Conservation (phyloP, 352 stramenopile species). For the Globisporangium spiculum region DNA sequence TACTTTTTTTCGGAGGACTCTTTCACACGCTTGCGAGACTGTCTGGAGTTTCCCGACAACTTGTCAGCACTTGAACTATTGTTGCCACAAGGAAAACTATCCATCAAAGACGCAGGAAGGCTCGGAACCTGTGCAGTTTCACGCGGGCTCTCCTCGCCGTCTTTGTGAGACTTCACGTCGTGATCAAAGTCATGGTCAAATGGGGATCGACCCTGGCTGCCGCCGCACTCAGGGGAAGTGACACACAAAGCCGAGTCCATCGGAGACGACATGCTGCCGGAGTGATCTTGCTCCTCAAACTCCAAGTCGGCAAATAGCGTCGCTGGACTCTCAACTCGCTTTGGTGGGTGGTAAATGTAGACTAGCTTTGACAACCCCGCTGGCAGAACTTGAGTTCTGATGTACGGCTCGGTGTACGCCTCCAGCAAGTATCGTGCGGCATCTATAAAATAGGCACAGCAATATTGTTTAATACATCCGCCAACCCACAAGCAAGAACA, state of each 20-base stretch:
- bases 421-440: conserved; percentile 72
- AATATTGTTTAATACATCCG: conserved; percentile 66
- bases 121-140: conserved; percentile 42
- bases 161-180: conserved; percentile 51
- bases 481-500: conserved; percentile 28
- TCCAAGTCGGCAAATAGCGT: conserved; percentile 36
- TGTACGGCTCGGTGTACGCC: conserved; percentile 77
- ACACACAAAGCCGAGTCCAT: conserved; percentile 70
- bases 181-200: conserved; percentile 78
- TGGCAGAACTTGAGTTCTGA: conserved; percentile 71
- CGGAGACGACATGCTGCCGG: conserved; percentile 38
- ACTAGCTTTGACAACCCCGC: conserved; percentile 72
- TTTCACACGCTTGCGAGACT: conserved; percentile 45
- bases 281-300: conserved; percentile 43
- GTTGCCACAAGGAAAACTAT: conserved; percentile 59
- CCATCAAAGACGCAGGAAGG: conserved; percentile 35
- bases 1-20: conserved; percentile 41
- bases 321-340: conserved; percentile 50
- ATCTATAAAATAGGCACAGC: conserved; percentile 60
- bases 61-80: conserved; percentile 79
- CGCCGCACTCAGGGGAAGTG: conserved; percentile 71
- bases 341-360: conserved; percentile 63
- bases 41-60: conserved; percentile 46
- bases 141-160: conserved; percentile 49
- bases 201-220: conserved; percentile 62